A percentile compares a stretch with the other conserved stretches of the same genome.
Conservation (phyloP, 768 basidiomycete species). For the Rhodotorula diobovata region DNA sequence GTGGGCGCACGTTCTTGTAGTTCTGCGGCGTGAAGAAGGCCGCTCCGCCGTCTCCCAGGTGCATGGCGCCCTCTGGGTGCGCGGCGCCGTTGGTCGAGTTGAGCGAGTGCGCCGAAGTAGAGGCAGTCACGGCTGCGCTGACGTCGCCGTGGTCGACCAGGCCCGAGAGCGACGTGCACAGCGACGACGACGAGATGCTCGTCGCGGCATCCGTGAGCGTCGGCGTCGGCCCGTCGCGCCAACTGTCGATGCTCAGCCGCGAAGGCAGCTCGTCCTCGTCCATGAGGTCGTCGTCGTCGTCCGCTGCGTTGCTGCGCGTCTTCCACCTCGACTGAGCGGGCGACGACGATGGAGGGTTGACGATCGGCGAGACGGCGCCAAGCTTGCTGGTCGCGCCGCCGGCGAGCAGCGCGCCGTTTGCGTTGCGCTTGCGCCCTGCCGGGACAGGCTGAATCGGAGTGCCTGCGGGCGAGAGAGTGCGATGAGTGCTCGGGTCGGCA, state of each 20-base stretch:
- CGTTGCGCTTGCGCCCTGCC: conserved; percentile 37
- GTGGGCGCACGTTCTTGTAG: conserved; percentile 42
- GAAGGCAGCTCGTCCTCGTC: conserved; percentile 30
- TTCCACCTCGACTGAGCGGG: neutral
- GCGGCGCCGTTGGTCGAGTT: conserved; percentile 14
- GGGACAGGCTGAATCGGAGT: neutral
- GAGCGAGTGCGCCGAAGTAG: conserved; percentile 28
- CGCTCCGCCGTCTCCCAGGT: conserved; percentile 4
- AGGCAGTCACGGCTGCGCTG: neutral
- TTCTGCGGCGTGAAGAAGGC: conserved; percentile 40
- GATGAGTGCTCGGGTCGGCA: too few species aligned
- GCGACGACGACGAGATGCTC: conserved; percentile 29
- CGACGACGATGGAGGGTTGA: conserved; percentile 20
- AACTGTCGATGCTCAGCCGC: conserved; percentile 29
- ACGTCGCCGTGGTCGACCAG: conserved; percentile 1
- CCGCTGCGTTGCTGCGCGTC: conserved; percentile 6
- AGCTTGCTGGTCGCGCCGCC: conserved; percentile 23
- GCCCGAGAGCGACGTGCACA: conserved; percentile 28
- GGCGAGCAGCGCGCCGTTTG: conserved; percentile 42
- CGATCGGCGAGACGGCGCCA: conserved; percentile 37
- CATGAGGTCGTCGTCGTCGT: conserved; percentile 32
- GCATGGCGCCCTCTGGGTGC: neutral
- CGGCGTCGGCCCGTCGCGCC: conserved; percentile 19
- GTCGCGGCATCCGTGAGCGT: conserved; percentile 39
- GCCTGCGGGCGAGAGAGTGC: neutral